Base-by-base conservation (phyloP, 140 eudicot species). In the Bidens hawaiensis region DNA sequence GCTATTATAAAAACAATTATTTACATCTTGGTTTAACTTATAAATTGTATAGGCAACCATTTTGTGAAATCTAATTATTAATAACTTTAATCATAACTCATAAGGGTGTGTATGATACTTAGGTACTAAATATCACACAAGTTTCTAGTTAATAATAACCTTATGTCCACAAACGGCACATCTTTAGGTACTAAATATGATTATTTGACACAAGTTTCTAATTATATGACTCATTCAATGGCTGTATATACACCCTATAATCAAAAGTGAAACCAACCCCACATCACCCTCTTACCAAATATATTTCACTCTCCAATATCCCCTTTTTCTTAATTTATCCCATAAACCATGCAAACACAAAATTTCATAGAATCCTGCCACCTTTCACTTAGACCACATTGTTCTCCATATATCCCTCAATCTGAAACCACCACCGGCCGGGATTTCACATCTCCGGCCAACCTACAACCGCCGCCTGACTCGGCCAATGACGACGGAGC, bases 221-320 rank as follows among this genome's bases (percentile, higher is more conserved):
- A 56, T n/a, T n/a, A n/a, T 47, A 58, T 24, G 90, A 86, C 87
- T 77, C 85, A 78, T 74, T 86, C 90, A 86, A 83, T 75, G 75
- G 38, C 63, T 64, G n/a, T 6, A 36, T 72, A 58, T 58, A 7
- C 64, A 25, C 74, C 72, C 53, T 28, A 67, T 81, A 76, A 71
- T 68, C 60, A 48, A 64, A 55, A 42, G 46, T 48, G 68, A 79
- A 82, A 78, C 79, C 59, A 73, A 74, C 40, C 28, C 60, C 79
- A 74, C 74, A 57, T 75, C 69, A 63, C 46, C 75, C 36, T 54
- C 50, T 70, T 76, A 43, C 78, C 78, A 74, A 67, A 67, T 74
- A 66, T 66, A 38, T 38, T 68, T 43, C 68, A 76, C 81, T 60
- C 60, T 50, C 70, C 60, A n/a, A n/a, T n/a, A 64, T 64, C 64